Conservation (phyloP, 2,329 filamentous ascomycete species). For the Aspergillus calidoustus region DNA sequence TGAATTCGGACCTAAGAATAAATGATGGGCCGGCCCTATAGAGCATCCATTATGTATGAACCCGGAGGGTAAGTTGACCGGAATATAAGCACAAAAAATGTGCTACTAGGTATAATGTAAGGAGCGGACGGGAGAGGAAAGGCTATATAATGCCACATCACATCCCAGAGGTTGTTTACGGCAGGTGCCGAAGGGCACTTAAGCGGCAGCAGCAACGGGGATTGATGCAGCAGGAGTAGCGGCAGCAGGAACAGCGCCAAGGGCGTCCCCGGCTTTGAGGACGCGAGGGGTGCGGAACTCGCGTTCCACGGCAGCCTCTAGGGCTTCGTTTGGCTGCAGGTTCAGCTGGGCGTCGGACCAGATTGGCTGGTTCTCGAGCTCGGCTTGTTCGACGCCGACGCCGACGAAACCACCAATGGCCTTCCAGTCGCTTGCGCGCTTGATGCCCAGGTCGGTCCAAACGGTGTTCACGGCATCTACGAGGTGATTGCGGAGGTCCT, state of each 20-base stretch:
- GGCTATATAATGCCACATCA: constrained; percentile 8
- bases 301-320: constrained; percentile 61
- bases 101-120: constrained; percentile 5
- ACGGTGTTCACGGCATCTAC: constrained; percentile 83
- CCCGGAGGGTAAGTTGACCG: background rate
- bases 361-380: constrained; percentile 69
- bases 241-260: constrained; percentile 26
- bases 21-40: constrained; percentile 14
- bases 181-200: constrained; percentile 13
- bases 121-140: constrained; percentile 12
- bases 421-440: constrained; percentile 91
- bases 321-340: constrained; percentile 62
- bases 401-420: constrained; percentile 91
- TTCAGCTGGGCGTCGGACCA: constrained; percentile 92
- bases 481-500: constrained; percentile 83
- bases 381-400: constrained; percentile 73
- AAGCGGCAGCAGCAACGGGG: constrained; percentile 37
- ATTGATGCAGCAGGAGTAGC: constrained; percentile 26
- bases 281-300: constrained; percentile 34
- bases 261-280: constrained; percentile 31
- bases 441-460: constrained; percentile 86
- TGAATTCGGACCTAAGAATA: constrained; percentile 11
- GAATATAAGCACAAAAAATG: constrained; percentile 1
- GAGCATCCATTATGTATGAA: constrained; percentile 12
- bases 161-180: background rate